These are phyloP conservation scores for Scutellaria barbata DNA, from an alignment of 257 asterid genomes.

Conservation along the genomic window DNA sequence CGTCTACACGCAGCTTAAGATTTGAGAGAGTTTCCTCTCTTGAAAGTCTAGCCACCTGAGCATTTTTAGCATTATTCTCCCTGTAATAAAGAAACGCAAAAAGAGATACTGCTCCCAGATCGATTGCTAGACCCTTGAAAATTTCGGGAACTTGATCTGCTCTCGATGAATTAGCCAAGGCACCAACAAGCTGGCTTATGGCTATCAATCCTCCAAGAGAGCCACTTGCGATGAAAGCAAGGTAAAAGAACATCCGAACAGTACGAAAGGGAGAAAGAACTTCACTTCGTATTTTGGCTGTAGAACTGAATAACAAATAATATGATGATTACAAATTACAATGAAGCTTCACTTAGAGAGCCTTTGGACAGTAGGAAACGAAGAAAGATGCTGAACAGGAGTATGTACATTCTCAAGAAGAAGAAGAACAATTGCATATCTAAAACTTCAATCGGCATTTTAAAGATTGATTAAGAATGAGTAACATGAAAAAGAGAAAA, in stretches of 20 bases:
- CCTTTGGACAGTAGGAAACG: conserved; percentile 10
- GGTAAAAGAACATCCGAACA: conserved; percentile 88
- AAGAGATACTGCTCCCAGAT: conserved; percentile 69
- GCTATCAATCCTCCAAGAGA: conserved; percentile 87
- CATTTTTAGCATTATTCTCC: conserved; percentile 78
- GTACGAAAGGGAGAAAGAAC: conserved; percentile 93
- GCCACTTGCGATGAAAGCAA: conserved; percentile 85
- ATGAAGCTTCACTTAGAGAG: conserved; percentile 25
- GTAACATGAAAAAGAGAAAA: neutral
- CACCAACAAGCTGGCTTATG: conserved; percentile 61
- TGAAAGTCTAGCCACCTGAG: conserved; percentile 76
- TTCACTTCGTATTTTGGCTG: conserved; percentile 88
- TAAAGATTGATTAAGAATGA: neutral
- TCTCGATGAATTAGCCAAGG: conserved; percentile 74
- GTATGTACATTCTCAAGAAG: no score
- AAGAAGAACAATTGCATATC: no score
- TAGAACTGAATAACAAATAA: conserved; percentile 63
- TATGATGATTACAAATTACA: conserved; percentile 42
- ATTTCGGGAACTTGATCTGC: conserved; percentile 68
- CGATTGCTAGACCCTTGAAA: conserved; percentile 74
- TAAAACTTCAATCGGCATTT: no score
- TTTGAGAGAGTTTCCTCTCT: conserved; percentile 86
- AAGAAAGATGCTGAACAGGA: neutral
- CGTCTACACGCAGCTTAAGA: conserved; percentile 83
- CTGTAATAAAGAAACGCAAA: conserved; percentile 83